phyloP scores from a whole-genome alignment of 495 filamentous ascomycete species.

The Terfezia boudieri region DNA sequence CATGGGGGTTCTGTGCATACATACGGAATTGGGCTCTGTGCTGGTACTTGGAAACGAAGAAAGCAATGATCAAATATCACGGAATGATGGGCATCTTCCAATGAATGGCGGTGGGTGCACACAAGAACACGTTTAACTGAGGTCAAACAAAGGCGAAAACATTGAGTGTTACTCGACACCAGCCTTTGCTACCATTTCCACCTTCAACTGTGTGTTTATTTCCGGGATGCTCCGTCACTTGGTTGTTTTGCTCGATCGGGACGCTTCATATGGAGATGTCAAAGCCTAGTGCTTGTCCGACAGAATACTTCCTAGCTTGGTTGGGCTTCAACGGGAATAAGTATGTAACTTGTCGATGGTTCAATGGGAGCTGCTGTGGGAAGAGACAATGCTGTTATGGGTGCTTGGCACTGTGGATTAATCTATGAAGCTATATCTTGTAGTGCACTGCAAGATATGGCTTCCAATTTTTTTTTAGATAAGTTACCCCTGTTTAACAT shows the following conservation, averaged over 20 bases:
- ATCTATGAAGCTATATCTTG: background rate
- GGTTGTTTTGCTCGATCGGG: slow-evolving; percentile 1
- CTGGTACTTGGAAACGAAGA: background rate
- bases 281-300: slow-evolving; percentile 18
- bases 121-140: no score
- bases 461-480: background rate
- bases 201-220: no score
- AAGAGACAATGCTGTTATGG: background rate
- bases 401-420: background rate
- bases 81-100: slow-evolving; percentile 5
- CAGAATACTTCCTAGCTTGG: background rate
- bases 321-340: background rate
- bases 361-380: background rate
- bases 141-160: no score
- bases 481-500: background rate
- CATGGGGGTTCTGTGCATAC: slow-evolving; percentile 18
- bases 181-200: no score
- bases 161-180: no score
- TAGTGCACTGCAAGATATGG: background rate
- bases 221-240: no score
- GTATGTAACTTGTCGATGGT: background rate
- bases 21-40: slow-evolving; percentile 10
- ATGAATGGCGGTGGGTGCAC: slow-evolving; percentile 11
- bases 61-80: slow-evolving; percentile 2
- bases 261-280: slow-evolving; percentile 10